A percentile compares a stretch with the other conserved stretches of the same genome.
Evolutionary conservation across 495 filamentous ascomycete genomes (phyloP).

Genomic region (Paragyromitra xinjiangensis): DNA sequence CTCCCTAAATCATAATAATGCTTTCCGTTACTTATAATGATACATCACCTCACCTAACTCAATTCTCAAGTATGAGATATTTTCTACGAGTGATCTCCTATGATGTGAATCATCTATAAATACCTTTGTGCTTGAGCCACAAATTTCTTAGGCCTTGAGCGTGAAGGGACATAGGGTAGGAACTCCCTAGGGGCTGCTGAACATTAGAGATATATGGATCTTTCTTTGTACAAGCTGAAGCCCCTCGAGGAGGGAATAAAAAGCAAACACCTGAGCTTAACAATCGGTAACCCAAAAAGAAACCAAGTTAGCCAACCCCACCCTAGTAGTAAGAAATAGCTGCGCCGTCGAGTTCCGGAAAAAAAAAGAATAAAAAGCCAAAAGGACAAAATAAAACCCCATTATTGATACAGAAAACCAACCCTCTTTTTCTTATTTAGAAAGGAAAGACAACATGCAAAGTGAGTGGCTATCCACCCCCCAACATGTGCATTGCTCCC

Average conservation of each 20-base stretch:
- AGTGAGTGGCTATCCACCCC: conserved; percentile 3
- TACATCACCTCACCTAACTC: too few relatives aligned
- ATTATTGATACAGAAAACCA: conserved; percentile 46
- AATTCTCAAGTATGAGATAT: neutral
- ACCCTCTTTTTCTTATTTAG: conserved; percentile 11
- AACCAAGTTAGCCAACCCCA: conserved; percentile 39
- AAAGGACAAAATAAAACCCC: conserved; percentile 32
- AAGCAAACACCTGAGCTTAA: conserved; percentile 25
- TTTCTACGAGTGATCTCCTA: neutral
- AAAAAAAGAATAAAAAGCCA: conserved; percentile 12
- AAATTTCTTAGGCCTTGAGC: neutral
- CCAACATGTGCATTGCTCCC: neutral
- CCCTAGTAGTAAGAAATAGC: conserved; percentile 31
- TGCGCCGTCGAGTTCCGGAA: conserved; percentile 44
- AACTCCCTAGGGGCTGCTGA: neutral
- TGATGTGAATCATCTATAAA: neutral
- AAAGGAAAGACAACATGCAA: conserved; percentile 13
- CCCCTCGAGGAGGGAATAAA: conserved; percentile 11
- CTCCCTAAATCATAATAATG: too few relatives aligned
- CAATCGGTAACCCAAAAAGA: conserved; percentile 41
- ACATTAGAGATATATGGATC: conserved; percentile 5
- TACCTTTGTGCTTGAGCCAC: neutral
- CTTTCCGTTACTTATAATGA: too few relatives aligned
- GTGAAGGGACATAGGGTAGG: neutral
- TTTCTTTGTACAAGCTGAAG: conserved; percentile 39